Percentiles rank a stretch among this genome's conserved stretches.
These are phyloP conservation scores for Eudorina sp. DNA, from an alignment of 139 green algal species.

Conservation along the genomic window DNA sequence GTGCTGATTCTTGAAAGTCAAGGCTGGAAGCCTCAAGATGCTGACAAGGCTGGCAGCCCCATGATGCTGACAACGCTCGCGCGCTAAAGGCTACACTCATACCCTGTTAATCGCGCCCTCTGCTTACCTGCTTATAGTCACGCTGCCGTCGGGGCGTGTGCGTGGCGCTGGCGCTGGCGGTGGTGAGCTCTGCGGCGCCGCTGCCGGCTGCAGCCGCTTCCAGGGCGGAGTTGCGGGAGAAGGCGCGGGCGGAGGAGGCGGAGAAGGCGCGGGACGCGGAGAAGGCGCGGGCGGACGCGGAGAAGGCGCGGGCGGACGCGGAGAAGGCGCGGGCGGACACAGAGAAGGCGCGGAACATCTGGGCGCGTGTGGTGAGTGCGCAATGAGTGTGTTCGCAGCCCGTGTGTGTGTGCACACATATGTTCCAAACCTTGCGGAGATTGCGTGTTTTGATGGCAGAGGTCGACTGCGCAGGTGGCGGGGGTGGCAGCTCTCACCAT, in stretches of 20 bases:
- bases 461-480: background rate
- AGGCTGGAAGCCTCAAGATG: background rate
- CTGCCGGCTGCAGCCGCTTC: constrained; percentile 1
- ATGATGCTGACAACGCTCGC: background rate
- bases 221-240: background rate
- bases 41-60: background rate
- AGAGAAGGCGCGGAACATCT: background rate
- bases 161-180: background rate
- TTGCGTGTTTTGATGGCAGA: background rate
- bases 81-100: background rate
- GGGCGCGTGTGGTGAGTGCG: background rate
- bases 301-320: too few species aligned
- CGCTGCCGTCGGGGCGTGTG: background rate
- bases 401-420: background rate
- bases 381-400: background rate
- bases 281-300: too few species aligned
- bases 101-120: background rate
- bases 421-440: background rate
- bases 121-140: background rate
- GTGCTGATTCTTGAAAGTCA: background rate
- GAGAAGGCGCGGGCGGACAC: too few species aligned
- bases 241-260: background rate
- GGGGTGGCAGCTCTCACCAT: background rate
- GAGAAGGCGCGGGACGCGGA: too few species aligned
- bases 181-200: background rate